A percentile compares a stretch with the other conserved stretches of the same genome.
These are phyloP conservation scores for Herpetomonas tarakana DNA, from an alignment of 208 protist genomes.

Conservation along the genomic window DNA sequence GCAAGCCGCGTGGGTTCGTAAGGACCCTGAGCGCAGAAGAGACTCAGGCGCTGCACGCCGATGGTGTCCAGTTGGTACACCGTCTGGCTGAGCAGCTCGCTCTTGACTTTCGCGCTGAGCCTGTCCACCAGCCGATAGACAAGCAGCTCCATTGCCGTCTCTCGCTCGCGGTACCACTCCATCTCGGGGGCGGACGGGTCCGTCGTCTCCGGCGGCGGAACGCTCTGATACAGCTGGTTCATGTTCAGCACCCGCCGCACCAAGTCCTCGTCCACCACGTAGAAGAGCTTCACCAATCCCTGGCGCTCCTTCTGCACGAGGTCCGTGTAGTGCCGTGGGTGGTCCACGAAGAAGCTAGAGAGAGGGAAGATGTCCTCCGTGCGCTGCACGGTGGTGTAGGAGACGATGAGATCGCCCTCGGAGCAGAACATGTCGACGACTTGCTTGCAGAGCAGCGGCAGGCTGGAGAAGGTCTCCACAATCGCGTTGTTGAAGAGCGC, in stretches of 20 bases:
- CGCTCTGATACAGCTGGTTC: constrained; percentile 42
- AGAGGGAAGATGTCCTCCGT: constrained; percentile 63
- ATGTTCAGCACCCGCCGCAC: constrained; percentile 66
- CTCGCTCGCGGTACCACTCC: constrained; percentile 56
- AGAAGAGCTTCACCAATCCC: constrained; percentile 55
- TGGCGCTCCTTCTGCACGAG: constrained; percentile 69
- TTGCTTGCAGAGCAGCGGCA: constrained; percentile 63
- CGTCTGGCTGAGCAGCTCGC: constrained; percentile 52
- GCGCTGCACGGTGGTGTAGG: constrained; percentile 40
- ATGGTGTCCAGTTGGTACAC: constrained; percentile 33
- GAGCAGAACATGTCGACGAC: constrained; percentile 76
- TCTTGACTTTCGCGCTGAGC: constrained; percentile 56
- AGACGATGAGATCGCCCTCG: constrained; percentile 76
- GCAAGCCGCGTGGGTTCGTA: constrained; percentile 62
- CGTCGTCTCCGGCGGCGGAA: background rate
- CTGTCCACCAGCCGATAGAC: constrained; percentile 51
- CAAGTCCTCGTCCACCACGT: constrained; percentile 67
- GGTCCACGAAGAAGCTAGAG: constrained; percentile 68
- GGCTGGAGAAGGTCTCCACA: constrained; percentile 71
- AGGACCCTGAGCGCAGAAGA: constrained; percentile 57
- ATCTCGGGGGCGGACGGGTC: constrained; percentile 17
- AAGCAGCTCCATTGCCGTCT: constrained; percentile 60
- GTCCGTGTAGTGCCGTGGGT: constrained; percentile 66
- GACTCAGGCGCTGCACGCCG: constrained; percentile 45
- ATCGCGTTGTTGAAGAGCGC: constrained; percentile 73